These are phyloP conservation scores for Castanea mollissima DNA, from an alignment of 306 rosid species.

Conservation along the genomic window DNA sequence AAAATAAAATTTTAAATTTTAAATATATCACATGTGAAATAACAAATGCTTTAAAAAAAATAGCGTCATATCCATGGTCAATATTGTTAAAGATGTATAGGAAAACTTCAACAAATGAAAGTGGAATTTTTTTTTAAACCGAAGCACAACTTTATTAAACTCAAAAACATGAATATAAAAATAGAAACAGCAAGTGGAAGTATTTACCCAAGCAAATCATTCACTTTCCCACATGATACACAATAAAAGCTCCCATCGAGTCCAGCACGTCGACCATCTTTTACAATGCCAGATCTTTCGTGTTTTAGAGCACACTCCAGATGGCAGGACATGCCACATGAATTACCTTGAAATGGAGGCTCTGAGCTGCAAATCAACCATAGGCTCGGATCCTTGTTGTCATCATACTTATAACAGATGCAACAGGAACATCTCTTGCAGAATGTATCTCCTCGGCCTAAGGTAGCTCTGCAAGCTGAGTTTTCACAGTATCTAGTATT, in stretches of 20 bases:
- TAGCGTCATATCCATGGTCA: background rate
- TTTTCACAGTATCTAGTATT: constrained; percentile 64
- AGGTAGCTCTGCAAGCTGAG: constrained; percentile 88
- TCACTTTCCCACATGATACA: constrained; percentile 77
- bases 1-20: background rate
- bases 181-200: background rate
- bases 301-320: constrained; percentile 93
- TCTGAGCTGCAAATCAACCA: constrained; percentile 92
- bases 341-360: constrained; percentile 69
- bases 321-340: constrained; percentile 97
- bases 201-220: constrained; percentile 86
- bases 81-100: background rate
- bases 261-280: constrained; percentile 42
- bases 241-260: constrained; percentile 84
- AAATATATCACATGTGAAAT: background rate
- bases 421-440: constrained; percentile 96
- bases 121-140: background rate
- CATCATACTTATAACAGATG: constrained; percentile 83
- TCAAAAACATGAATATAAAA: background rate
- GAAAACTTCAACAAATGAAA: background rate
- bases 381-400: constrained; percentile 96
- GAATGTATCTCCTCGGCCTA: constrained; percentile 57
- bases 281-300: constrained; percentile 62
- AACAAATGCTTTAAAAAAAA: background rate
- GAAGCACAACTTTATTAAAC: background rate